Percentiles rank a stretch among this genome's conserved stretches.
Evolutionary conservation across 768 basidiomycete genomes (phyloP).

Genomic region (Tephrocybe sp.): DNA sequence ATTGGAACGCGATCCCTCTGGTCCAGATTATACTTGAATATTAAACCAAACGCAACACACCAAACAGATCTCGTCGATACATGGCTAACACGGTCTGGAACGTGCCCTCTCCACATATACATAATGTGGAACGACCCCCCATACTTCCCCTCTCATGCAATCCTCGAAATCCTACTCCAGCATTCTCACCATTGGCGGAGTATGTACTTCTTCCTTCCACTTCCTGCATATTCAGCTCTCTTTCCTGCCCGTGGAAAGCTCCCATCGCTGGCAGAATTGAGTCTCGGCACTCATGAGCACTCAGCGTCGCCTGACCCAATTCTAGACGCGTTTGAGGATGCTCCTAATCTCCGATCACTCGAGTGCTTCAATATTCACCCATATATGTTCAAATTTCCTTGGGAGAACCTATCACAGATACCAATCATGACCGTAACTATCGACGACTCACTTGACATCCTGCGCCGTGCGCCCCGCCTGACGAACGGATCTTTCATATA

Average conservation of each 20-base stretch:
- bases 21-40: slow-evolving; percentile 35
- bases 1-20: slow-evolving; percentile 37
- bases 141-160: slow-evolving; percentile 17
- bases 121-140: slow-evolving; percentile 22
- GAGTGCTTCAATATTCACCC: slow-evolving; percentile 23
- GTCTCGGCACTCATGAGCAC: slow-evolving; percentile 18
- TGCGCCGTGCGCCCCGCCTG: slow-evolving; percentile 16
- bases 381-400: slow-evolving; percentile 20
- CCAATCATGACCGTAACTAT: slow-evolving; percentile 17
- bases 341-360: slow-evolving; percentile 19
- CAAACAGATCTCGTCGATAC: slow-evolving; percentile 18
- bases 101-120: slow-evolving; percentile 21
- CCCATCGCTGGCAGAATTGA: slow-evolving; percentile 18
- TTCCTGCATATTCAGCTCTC: slow-evolving; percentile 16
- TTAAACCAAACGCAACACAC: slow-evolving; percentile 18
- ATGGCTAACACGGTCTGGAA: slow-evolving; percentile 20
- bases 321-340: slow-evolving; percentile 17
- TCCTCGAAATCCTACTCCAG: slow-evolving; percentile 20
- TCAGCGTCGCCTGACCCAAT: slow-evolving; percentile 2
- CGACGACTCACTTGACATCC: slow-evolving; percentile 17
- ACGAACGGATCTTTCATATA: slow-evolving; percentile 19
- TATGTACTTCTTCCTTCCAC: slow-evolving; percentile 22
- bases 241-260: slow-evolving; percentile 19
- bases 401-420: slow-evolving; percentile 18
- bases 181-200: slow-evolving; percentile 19